Evolutionary conservation across 345 rosid species (phyloP), one percentile per base, ranked within the genome.

Genomic region (Carallia pectinifolia): DNA sequence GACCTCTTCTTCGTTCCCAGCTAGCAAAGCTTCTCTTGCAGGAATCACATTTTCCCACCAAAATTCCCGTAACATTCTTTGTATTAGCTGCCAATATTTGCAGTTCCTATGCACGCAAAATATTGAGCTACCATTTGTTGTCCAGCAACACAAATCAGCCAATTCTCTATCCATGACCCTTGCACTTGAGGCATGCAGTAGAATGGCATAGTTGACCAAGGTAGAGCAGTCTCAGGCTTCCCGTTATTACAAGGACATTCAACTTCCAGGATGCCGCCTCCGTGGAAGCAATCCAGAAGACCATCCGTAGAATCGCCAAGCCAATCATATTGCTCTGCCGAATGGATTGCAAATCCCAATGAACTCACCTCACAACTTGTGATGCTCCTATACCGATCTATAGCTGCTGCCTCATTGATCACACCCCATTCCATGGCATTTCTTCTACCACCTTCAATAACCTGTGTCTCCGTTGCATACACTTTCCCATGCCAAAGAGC

Each of bases 211-310:
- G 82, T 80, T 19, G 86, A 78, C 97, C 97, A 94, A 0, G 98
- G 98, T 54, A 88, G 79, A 38, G 85, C 95, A 19, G 62, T 75
- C 37, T 94, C 93, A 0, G 93, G 93, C 70, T 88, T 94, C 61
- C 98, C 97, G 80, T 90, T 94, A 85, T 94, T 94, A 72, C 81
- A 94, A 0, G 98, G 98, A 58, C 97, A 94, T 58, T 94, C 91
- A 66, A 94, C 97, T 83, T 94, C 97, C 52, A 91, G 74, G 68
- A 94, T 78, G 52, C 97, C 97, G 53, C 86, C 89, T 50, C 79
- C 87, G 0, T 76, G 87, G 74, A 82, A 76, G 71, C 82, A 75
- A 64, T 74, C 88, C 0, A 91, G 93, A 72, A 90, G 81, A 40
- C 96, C 98, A 76, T 91, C 98, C 0, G 96, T 96, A 2, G 97